These are phyloP conservation scores for Collybia mongolica DNA, from an alignment of 768 basidiomycete genomes.

Conservation along the genomic window DNA sequence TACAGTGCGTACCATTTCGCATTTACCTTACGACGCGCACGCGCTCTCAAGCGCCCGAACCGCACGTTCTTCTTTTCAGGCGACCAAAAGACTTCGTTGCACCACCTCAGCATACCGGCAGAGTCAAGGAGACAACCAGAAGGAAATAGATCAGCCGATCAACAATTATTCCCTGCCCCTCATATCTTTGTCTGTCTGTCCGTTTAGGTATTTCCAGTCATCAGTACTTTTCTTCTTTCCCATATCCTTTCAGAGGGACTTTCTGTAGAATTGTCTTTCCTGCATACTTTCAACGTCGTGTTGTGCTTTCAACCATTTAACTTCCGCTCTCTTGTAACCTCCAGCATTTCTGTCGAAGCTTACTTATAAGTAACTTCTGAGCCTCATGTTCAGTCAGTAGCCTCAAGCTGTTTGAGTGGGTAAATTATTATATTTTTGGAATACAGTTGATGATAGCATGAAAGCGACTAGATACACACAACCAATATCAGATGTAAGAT, in stretches of 20 bases:
- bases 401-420: too few relatives aligned
- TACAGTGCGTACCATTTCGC: not conserved
- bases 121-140: constrained; percentile 28
- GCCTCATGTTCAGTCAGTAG: too few relatives aligned
- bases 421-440: too few relatives aligned
- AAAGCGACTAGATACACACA: not conserved
- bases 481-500: not conserved
- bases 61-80: constrained; percentile 92
- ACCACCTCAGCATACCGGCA: constrained; percentile 44
- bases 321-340: not conserved
- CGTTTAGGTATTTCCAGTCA: constrained; percentile 4
- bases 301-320: constrained; percentile 7
- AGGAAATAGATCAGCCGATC: constrained; percentile 34
- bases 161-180: too few relatives aligned
- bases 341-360: not conserved
- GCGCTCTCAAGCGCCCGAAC: constrained; percentile 69
- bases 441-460: not conserved
- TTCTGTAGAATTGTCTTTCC: constrained; percentile 10
- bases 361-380: too few relatives aligned
- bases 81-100: constrained; percentile 68
- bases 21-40: constrained; percentile 4
- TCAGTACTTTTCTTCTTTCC: not conserved
- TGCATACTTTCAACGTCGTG: constrained; percentile 9
- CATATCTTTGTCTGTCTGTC: not conserved
- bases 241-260: constrained; percentile 5